A percentile compares a stretch with the other conserved stretches of the same genome.
Evolutionary conservation across 805 yeast genomes (phyloP).

Genomic region (Candida xyloterini): DNA sequence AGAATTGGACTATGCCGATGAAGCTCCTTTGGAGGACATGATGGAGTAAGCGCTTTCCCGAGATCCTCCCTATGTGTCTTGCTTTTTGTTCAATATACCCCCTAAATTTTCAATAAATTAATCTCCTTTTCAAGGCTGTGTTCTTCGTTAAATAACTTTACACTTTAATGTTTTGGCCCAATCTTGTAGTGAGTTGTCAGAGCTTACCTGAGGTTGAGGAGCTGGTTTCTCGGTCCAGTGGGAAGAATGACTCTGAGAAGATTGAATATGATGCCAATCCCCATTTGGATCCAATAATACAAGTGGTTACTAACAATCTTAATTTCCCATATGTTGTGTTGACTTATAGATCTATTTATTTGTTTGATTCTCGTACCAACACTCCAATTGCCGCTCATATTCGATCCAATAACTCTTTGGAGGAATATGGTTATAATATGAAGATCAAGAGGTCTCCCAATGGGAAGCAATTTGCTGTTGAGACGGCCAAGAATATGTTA

Average conservation of each 20-base stretch:
- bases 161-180: constrained; percentile 33
- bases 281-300: constrained; percentile 35
- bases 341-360: constrained; percentile 37
- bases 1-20: constrained; percentile 66
- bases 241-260: constrained; percentile 7
- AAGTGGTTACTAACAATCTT: constrained; percentile 21
- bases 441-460: constrained; percentile 36
- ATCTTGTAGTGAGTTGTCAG: constrained; percentile 23
- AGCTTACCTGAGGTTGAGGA: constrained; percentile 27
- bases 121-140: constrained; percentile 8
- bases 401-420: constrained; percentile 42
- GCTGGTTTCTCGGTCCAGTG: constrained; percentile 12
- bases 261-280: constrained; percentile 23
- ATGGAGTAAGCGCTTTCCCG: constrained; percentile 24
- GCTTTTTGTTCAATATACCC: constrained; percentile 14
- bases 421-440: constrained; percentile 45
- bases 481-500: constrained; percentile 39
- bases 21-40: constrained; percentile 56
- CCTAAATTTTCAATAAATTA: constrained; percentile 3
- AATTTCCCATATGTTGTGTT: constrained; percentile 32
- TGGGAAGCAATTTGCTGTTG: constrained; percentile 39
- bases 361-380: constrained; percentile 40
- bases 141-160: not conserved
- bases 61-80: constrained; percentile 15
- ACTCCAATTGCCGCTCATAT: constrained; percentile 48